phyloP scores from a whole-genome alignment of 2,329 filamentous ascomycete genomes.

The Clathrospora elynae region DNA sequence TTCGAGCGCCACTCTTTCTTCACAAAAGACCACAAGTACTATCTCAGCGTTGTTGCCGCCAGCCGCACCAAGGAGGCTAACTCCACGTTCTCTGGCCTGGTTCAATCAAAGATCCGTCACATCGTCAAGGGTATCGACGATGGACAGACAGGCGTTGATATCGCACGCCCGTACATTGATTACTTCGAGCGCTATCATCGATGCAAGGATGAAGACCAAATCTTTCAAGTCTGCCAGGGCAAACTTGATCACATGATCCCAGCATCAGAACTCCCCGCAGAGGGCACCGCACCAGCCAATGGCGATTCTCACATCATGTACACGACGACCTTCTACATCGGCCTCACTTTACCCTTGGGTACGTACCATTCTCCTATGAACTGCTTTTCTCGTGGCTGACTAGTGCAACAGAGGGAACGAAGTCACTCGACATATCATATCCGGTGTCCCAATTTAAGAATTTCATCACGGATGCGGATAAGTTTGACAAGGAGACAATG shows the following conservation, averaged over 20 bases:
- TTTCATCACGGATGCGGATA: conserved; percentile 76
- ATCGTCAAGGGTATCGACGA: conserved; percentile 83
- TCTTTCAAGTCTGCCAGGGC: conserved; percentile 66
- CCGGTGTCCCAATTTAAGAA: conserved; percentile 86
- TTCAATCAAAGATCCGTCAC: conserved; percentile 90
- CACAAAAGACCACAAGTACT: conserved; percentile 91
- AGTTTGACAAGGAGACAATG: conserved; percentile 75
- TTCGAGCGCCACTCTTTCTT: conserved; percentile 94
- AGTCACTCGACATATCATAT: conserved; percentile 76
- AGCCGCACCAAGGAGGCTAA: conserved; percentile 84
- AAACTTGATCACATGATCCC: conserved; percentile 65
- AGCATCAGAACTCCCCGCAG: conserved; percentile 54
- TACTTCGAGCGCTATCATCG: conserved; percentile 83
- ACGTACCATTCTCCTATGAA: conserved; percentile 42
- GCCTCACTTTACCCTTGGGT: conserved; percentile 79
- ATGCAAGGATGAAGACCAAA: conserved; percentile 66
- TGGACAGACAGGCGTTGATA: conserved; percentile 72
- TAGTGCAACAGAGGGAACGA: conserved; percentile 59
- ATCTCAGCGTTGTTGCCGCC: conserved; percentile 83
- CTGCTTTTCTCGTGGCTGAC: conserved; percentile 9
- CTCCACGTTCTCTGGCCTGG: conserved; percentile 85
- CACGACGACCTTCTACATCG: conserved; percentile 94
- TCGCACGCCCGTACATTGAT: conserved; percentile 92
- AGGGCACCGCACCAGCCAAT: conserved; percentile 40
- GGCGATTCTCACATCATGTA: conserved; percentile 65